Evolutionary conservation across 2,329 filamentous ascomycete genomes (phyloP).

Genomic region (Clarireedia homoeocarpa): DNA sequence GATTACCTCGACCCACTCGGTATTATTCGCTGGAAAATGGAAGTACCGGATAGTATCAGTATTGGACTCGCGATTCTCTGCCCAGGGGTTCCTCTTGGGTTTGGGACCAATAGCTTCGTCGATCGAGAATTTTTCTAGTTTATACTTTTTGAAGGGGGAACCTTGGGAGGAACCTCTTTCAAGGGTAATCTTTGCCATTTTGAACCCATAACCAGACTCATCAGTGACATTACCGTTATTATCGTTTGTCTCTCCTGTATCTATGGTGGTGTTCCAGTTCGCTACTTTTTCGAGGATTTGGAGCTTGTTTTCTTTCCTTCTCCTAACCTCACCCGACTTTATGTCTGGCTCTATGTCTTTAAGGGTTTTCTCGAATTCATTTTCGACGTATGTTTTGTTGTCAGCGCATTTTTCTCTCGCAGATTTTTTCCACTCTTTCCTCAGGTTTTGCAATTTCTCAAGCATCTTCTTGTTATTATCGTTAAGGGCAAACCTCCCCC

Average conservation of each 20-base stretch:
- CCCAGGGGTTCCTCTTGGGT: not conserved
- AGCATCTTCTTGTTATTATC: not conserved
- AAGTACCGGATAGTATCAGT: conserved; percentile 14
- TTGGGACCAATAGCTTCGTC: not conserved
- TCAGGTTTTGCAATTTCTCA: not conserved
- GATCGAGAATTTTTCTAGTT: not conserved
- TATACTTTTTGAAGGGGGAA: not conserved
- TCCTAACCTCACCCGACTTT: no score
- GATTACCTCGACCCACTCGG: conserved; percentile 18
- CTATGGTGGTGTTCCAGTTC: not conserved
- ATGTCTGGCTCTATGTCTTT: not conserved
- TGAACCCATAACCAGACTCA: conserved; percentile 5
- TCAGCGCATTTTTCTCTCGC: not conserved
- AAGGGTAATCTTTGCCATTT: conserved; percentile 6
- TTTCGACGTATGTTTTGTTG: not conserved
- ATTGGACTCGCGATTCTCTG: not conserved
- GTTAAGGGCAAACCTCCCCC: not conserved
- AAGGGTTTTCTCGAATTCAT: not conserved
- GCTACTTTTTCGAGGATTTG: not conserved
- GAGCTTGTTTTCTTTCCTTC: no score
- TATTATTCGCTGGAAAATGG: conserved; percentile 21
- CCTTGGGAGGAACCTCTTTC: not conserved
- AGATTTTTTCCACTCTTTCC: not conserved
- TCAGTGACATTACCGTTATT: not conserved
- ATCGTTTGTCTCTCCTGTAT: not conserved